Evolutionary conservation across 805 yeast species (phyloP).

Genomic region (Saccharomycopsis javanensis): DNA sequence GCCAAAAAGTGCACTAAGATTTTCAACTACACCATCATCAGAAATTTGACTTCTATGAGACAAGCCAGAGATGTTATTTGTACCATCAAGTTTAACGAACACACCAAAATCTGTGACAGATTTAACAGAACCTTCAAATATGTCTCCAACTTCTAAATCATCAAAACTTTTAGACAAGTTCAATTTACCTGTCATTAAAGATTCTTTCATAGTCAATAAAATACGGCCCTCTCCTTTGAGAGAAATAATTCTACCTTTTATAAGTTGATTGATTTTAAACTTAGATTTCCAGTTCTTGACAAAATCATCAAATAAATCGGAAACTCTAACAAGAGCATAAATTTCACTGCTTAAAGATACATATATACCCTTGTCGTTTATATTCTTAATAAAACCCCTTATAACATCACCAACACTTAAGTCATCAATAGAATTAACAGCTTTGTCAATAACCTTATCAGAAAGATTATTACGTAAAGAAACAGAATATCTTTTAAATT

Average conservation of each 20-base stretch:
- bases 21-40: slow-evolving; percentile 47
- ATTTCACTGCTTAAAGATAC: slow-evolving; percentile 63
- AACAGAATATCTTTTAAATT: slow-evolving; percentile 46
- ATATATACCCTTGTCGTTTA: slow-evolving; percentile 68
- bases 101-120: slow-evolving; percentile 84
- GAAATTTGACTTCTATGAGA: slow-evolving; percentile 83
- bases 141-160: slow-evolving; percentile 60
- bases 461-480: slow-evolving; percentile 43
- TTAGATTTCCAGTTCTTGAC: slow-evolving; percentile 82
- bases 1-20: slow-evolving; percentile 59
- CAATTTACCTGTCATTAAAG: slow-evolving; percentile 66
- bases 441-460: slow-evolving; percentile 37
- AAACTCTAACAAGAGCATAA: slow-evolving; percentile 70
- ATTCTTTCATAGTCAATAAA: slow-evolving; percentile 69
- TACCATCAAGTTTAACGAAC: slow-evolving; percentile 70
- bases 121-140: slow-evolving; percentile 69
- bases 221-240: slow-evolving; percentile 55
- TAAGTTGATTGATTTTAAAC: slow-evolving; percentile 61
- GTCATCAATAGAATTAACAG: slow-evolving; percentile 40
- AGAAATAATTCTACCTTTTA: slow-evolving; percentile 61
- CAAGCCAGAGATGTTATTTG: slow-evolving; percentile 69
- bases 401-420: slow-evolving; percentile 62
- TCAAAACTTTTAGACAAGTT: slow-evolving; percentile 49
- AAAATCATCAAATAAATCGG: slow-evolving; percentile 72
- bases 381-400: slow-evolving; percentile 69